These are phyloP conservation scores for Leccinellum rugosiceps DNA, from an alignment of 768 basidiomycete genomes.

Conservation along the genomic window DNA sequence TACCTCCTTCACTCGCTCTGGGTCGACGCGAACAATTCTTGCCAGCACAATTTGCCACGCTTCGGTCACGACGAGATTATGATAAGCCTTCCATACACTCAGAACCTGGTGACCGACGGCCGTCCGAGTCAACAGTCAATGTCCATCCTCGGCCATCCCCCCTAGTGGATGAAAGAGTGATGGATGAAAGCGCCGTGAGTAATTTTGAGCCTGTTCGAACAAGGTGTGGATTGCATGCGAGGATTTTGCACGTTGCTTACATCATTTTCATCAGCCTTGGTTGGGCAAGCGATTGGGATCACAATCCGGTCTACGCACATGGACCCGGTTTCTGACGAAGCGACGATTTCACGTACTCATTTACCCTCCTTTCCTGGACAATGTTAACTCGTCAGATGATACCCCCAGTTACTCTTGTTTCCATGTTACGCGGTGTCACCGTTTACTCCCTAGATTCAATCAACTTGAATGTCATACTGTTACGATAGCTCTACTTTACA, in stretches of 20 bases:
- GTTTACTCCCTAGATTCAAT: conserved; percentile 1
- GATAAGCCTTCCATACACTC: conserved; percentile 7
- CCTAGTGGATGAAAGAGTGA: background rate
- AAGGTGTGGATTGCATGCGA: too few species aligned
- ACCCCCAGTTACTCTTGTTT: background rate
- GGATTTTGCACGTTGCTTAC: too few species aligned
- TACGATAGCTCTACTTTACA: conserved; percentile 16
- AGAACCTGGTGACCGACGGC: conserved; percentile 8
- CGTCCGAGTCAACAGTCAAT: conserved; percentile 2
- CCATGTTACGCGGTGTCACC: background rate
- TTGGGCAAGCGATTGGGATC: conserved; percentile 24
- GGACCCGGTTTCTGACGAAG: conserved; percentile 3
- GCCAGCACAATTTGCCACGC: conserved; percentile 1
- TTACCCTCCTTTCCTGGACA: conserved; percentile 10
- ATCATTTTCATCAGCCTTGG: conserved; percentile 1
- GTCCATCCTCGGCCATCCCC: conserved; percentile 10
- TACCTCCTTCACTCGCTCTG: conserved; percentile 3
- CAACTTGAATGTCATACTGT: conserved; percentile 3
- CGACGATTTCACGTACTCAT: conserved; percentile 1
- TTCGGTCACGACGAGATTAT: conserved; percentile 12
- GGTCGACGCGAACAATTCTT: conserved; percentile 4
- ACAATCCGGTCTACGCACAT: conserved; percentile 7
- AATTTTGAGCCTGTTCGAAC: conserved; percentile 4
- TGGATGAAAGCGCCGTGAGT: background rate
- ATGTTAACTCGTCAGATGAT: conserved; percentile 10